A percentile compares a stretch with the other conserved stretches of the same genome.
Evolutionary conservation across 2,329 filamentous ascomycete genomes (phyloP).

Genomic region (Neocatenulostroma microsporum): DNA sequence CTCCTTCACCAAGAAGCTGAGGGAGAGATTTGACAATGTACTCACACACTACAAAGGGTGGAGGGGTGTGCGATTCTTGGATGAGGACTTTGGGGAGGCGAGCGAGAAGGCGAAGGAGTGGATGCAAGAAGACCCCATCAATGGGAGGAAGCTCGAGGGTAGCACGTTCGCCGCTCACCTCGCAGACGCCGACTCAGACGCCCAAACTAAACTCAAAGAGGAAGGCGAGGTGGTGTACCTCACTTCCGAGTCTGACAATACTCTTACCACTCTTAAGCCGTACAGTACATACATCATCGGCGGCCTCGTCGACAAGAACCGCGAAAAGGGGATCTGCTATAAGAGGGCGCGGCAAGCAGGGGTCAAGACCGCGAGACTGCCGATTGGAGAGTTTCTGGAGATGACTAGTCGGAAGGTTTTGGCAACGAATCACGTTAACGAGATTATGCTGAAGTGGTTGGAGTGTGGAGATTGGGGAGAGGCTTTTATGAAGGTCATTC

Average conservation of each 20-base stretch:
- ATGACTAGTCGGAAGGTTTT: slow-evolving; percentile 82
- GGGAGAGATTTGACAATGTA: slow-evolving; percentile 69
- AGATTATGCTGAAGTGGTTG: slow-evolving; percentile 93
- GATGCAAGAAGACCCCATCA: slow-evolving; percentile 48
- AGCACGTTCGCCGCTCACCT: slow-evolving; percentile 20
- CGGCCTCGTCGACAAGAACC: slow-evolving; percentile 90
- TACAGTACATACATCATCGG: slow-evolving; percentile 90
- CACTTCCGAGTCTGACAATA: slow-evolving; percentile 82
- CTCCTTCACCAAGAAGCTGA: slow-evolving; percentile 67
- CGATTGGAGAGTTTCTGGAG: slow-evolving; percentile 90
- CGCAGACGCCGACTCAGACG: slow-evolving; percentile 17
- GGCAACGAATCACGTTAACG: slow-evolving; percentile 89
- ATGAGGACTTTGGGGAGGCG: slow-evolving; percentile 65
- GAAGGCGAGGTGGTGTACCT: slow-evolving; percentile 69
- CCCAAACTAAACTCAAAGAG: slow-evolving; percentile 16
- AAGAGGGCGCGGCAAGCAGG: slow-evolving; percentile 65
- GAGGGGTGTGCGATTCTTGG: slow-evolving; percentile 67
- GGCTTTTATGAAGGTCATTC: slow-evolving; percentile 81
- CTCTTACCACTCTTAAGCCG: slow-evolving; percentile 72
- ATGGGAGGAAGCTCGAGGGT: slow-evolving; percentile 21
- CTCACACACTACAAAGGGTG: slow-evolving; percentile 67
- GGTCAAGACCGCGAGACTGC: slow-evolving; percentile 80
- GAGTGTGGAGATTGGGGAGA: slow-evolving; percentile 85
- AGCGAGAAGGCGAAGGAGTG: slow-evolving; percentile 56
- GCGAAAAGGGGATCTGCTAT: slow-evolving; percentile 92